Evolutionary conservation across 2,329 filamentous ascomycete species (phyloP), one percentile per base, ranked within the genome.

Genomic region (Tolypocladium album): DNA sequence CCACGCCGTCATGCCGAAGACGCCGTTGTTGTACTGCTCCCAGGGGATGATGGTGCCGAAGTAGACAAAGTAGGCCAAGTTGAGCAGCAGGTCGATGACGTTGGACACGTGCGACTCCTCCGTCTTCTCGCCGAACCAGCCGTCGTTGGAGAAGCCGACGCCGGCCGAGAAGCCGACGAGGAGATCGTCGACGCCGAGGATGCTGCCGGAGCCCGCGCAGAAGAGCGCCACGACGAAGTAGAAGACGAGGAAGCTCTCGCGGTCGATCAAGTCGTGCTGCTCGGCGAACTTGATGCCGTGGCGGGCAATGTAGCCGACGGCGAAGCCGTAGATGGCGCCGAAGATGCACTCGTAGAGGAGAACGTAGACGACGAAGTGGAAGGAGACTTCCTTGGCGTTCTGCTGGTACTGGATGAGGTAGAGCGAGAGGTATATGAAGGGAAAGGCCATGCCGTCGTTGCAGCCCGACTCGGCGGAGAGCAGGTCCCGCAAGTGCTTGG

Each of bases 371-470:
- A 97, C 84, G 88, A 92, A 99, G 75, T 97, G 86, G 63, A 88
- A 88, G 20, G 87, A 83, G 50, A 96, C 89, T 59, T 89, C 74
- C 55, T 76, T 75, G 6, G 88, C 85, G 66, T 88, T 74, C 36
- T 85, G 85, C 63, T 88, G 80, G 72, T 93, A 96, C 65, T 88
- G 85, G 65, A 97, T 90, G 55, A 97, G 83, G 74, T 97, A 97
- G 38, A 97, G 79, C 1, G 90, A 88, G 38, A 99, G 81, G 72
- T 99, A 99, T 68, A 99, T 85, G 73, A 99, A 99, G 0, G 94
- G 94, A 70, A 99, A 99, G 1, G 94, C 94, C 94, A 99, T 99
- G 75, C 94, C 94, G 73, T 99, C 94, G 81, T 99, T 99, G 77
- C 94, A 99, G 38, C 94, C 94, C 9, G 94, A 99, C 76, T 99